Conservation (phyloP, 1,139 yeast genomes). For the Lipomyces yarrowii region DNA sequence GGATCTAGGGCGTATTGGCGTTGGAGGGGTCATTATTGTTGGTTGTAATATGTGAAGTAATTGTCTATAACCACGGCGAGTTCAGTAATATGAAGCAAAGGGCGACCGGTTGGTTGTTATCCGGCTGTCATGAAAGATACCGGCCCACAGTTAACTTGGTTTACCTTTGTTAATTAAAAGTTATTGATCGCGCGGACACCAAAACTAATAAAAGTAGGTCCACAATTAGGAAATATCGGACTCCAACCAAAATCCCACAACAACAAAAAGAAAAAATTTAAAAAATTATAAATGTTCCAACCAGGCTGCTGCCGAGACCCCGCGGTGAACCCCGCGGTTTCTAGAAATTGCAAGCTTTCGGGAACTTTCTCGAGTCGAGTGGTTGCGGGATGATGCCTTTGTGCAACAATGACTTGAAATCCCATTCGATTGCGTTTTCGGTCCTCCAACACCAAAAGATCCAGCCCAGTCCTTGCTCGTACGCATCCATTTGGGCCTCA, state of each 20-base stretch:
- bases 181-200: no score
- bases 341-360: slow-evolving; percentile 59
- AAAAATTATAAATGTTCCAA: slow-evolving; percentile 5
- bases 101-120: no score
- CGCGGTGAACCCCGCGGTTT: no score
- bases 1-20: not conserved
- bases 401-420: slow-evolving; percentile 58
- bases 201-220: no score
- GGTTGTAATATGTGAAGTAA: not conserved
- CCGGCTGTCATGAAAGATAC: no score
- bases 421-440: slow-evolving; percentile 87
- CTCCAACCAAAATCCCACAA: not conserved
- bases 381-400: slow-evolving; percentile 80
- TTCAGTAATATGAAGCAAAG: no score
- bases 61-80: no score
- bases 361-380: slow-evolving; percentile 58
- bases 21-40: not conserved
- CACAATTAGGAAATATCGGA: no score
- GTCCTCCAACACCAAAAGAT: slow-evolving; percentile 93
- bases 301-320: no score
- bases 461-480: slow-evolving; percentile 72
- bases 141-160: no score
- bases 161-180: no score
- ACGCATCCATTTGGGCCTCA: slow-evolving; percentile 90
- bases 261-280: slow-evolving; percentile 18